phyloP scores from a whole-genome alignment of 2,329 filamentous ascomycete genomes.

The Talaromyces pinophilus region DNA sequence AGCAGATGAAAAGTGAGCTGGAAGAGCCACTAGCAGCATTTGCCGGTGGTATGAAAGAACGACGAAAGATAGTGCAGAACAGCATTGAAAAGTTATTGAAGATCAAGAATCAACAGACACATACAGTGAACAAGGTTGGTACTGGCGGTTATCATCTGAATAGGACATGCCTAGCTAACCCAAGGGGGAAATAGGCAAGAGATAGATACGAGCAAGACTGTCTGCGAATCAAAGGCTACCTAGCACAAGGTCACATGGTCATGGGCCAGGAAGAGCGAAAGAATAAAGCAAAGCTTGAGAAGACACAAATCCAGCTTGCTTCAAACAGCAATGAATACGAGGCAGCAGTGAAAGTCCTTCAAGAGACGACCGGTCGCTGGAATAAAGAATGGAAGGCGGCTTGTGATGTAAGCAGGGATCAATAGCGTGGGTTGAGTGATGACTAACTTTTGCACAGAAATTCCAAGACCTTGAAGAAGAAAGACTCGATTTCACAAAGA shows the following conservation, averaged over 20 bases:
- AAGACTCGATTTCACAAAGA: slow-evolving; percentile 94
- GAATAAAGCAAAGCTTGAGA: slow-evolving; percentile 98
- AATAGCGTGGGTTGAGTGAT: background rate
- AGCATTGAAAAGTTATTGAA: slow-evolving; percentile 94
- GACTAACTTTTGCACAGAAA: slow-evolving; percentile 60
- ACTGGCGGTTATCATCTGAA: background rate
- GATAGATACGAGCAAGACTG: slow-evolving; percentile 98
- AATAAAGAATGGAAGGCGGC: slow-evolving; percentile 98
- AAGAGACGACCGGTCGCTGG: slow-evolving; percentile 94
- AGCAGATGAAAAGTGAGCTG: slow-evolving; percentile 93
- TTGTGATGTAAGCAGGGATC: slow-evolving; percentile 60
- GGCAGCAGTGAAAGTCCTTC: slow-evolving; percentile 83
- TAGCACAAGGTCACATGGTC: slow-evolving; percentile 98
- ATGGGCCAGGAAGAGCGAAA: slow-evolving; percentile 99
- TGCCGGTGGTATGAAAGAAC: slow-evolving; percentile 91
- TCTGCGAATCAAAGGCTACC: slow-evolving; percentile 95
- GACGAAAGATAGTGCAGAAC: slow-evolving; percentile 91
- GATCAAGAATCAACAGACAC: slow-evolving; percentile 87
- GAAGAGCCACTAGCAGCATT: slow-evolving; percentile 93
- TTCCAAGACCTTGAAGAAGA: slow-evolving; percentile 99
- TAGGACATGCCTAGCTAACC: background rate
- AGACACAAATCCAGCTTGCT: slow-evolving; percentile 94
- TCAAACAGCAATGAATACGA: slow-evolving; percentile 93
- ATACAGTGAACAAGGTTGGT: slow-evolving; percentile 82
- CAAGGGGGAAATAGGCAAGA: slow-evolving; percentile 60